Percentiles rank a stretch among this genome's conserved stretches.
Conservation (phyloP, 108 stramenopile genomes). For the Mayamaea pseudoterrestris region DNA sequence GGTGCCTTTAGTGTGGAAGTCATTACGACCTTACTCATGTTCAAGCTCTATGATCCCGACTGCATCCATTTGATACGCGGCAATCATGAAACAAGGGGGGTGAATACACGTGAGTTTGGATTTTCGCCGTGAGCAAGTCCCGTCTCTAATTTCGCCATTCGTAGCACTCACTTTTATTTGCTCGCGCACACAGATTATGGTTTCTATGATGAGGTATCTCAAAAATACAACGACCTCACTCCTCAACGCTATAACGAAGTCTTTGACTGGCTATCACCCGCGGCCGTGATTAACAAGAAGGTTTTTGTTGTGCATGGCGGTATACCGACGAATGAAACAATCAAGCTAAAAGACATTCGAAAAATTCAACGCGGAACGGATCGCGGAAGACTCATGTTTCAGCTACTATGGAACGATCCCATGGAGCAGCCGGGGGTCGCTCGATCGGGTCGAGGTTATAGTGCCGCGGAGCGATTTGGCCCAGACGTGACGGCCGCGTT, state of each 20-base stretch:
- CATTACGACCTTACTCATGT: constrained; percentile 80
- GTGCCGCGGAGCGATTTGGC: constrained; percentile 90
- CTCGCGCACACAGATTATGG: too few relatives aligned
- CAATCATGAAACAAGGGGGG: constrained; percentile 97
- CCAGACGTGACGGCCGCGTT: constrained; percentile 89
- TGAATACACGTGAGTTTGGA: constrained; percentile 97
- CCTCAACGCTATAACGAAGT: constrained; percentile 92
- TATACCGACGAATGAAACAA: constrained; percentile 63
- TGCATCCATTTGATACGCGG: constrained; percentile 85
- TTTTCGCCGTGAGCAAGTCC: too few relatives aligned
- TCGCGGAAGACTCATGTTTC: constrained; percentile 88
- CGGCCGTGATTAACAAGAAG: constrained; percentile 68
- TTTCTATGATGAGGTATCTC: constrained; percentile 96
- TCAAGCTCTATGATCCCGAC: constrained; percentile 73
- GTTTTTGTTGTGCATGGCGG: constrained; percentile 97
- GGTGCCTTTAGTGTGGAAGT: constrained; percentile 95
- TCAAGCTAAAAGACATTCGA: constrained; percentile 80
- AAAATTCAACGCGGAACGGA: constrained; percentile 74
- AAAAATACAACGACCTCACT: constrained; percentile 92
- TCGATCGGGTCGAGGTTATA: constrained; percentile 65
- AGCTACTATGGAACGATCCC: constrained; percentile 95
- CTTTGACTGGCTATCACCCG: constrained; percentile 81
- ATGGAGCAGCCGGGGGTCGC: constrained; percentile 72
- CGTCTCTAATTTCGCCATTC: too few relatives aligned
- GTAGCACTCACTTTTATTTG: too few relatives aligned